These are phyloP conservation scores for Russula foetens DNA, from an alignment of 768 basidiomycete species.

Conservation along the genomic window DNA sequence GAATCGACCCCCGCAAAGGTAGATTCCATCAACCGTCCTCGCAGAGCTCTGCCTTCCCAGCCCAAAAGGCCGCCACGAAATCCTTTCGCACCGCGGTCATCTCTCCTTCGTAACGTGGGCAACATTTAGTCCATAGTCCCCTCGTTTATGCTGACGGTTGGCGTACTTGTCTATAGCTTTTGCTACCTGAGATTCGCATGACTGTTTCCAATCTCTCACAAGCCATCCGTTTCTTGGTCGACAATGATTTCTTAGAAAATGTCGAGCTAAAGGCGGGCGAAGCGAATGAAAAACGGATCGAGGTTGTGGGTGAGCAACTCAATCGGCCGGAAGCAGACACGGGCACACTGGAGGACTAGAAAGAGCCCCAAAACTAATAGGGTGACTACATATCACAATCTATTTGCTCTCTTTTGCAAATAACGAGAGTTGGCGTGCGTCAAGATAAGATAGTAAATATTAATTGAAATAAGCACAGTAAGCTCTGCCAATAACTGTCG, in stretches of 20 bases:
- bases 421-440: too few species aligned
- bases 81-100: slow-evolving; percentile 59
- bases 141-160: not conserved
- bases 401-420: too few species aligned
- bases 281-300: slow-evolving; percentile 52
- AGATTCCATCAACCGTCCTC: slow-evolving; percentile 7
- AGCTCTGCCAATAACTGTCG: too few species aligned
- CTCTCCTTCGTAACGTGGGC: slow-evolving; percentile 75
- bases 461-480: too few species aligned
- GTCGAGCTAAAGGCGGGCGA: slow-evolving; percentile 81
- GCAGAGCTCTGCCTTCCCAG: slow-evolving; percentile 28
- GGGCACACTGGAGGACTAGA: not conserved
- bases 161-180: slow-evolving; percentile 39
- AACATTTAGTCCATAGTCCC: slow-evolving; percentile 9
- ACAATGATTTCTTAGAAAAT: slow-evolving; percentile 75
- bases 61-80: slow-evolving; percentile 49
- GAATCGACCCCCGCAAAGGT: slow-evolving; percentile 2
- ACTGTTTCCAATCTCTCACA: slow-evolving; percentile 91
- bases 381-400: too few species aligned
- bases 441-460: too few species aligned
- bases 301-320: slow-evolving; percentile 39
- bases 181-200: slow-evolving; percentile 77
- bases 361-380: not conserved
- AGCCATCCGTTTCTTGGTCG: slow-evolving; percentile 82
- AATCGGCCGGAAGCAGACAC: not conserved